Evolutionary conservation across 129 eudicot species (phyloP), one percentile per base, ranked within the genome.

Genomic region (Sambucus nigra): DNA sequence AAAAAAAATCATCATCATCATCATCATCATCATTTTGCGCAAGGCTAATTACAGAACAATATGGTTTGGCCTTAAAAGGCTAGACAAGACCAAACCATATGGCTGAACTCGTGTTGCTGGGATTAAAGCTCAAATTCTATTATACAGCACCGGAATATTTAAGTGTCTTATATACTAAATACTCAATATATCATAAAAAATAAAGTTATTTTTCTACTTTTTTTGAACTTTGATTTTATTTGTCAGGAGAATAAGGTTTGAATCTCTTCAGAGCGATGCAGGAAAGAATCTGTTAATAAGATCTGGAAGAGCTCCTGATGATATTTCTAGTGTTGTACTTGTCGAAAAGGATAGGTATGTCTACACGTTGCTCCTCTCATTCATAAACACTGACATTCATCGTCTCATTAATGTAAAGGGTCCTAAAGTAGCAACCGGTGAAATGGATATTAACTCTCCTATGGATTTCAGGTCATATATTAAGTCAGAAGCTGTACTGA

Each of bases 251-350:
- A 92, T 92, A 33, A 80, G 99, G 67, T 92, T 74, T 69, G 92
- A 92, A 71, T 82, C 96, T 60, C 76, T 92, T 51, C 99, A 92
- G 54, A 92, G 99, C 47, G 92, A 92, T 57, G 80, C 87, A 33
- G 99, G 96, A 29, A 86, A 66, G 75, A 80, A 71, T 27, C 71
- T 92, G 22, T 50, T 92, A 53, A 67, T 65, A 78, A 82, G 94
- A 64, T 86, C 96, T 6, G 94, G 94, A 47, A 92, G 99, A 73
- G 84, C 91, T 51, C 96, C 99, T 61, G 96, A 86, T 80, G 96
- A 92, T 69, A 86, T 92, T 51, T 86, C 99, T 32, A 92, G 96
- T 71, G 99, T 86, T 50, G 99, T 86, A 20, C 94, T 92, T 25
- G 92, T 92, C 35, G 99, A 92, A 60, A 66, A 80, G 66, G 79